A percentile compares a stretch with the other conserved stretches of the same genome.
Evolutionary conservation across 805 yeast genomes (phyloP).

Genomic region (Cyberlindnera petersonii): DNA sequence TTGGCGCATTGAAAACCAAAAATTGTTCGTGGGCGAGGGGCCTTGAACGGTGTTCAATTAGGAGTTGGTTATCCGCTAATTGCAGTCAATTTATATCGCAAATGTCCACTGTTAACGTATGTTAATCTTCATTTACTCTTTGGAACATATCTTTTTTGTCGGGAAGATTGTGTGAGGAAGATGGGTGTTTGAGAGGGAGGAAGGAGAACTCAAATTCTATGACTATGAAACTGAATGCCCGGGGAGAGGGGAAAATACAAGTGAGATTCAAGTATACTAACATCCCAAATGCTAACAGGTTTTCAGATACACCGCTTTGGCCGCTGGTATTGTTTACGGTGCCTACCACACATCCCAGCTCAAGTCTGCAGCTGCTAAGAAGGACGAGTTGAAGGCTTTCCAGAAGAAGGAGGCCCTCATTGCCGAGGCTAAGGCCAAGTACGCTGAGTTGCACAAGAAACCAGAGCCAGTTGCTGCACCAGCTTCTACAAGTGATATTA

Average conservation of each 20-base stretch:
- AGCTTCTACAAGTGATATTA: constrained; percentile 31
- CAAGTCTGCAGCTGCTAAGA: constrained; percentile 54
- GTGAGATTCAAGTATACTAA: constrained; percentile 12
- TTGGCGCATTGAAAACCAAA: constrained; percentile 2
- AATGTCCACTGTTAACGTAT: constrained; percentile 50
- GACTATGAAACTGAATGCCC: no score
- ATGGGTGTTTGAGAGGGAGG: no score
- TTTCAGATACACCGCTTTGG: constrained; percentile 89
- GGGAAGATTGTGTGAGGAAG: not conserved
- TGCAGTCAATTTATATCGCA: not conserved
- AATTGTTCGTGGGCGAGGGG: constrained; percentile 5
- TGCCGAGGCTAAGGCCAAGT: constrained; percentile 85
- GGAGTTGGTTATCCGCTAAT: not conserved
- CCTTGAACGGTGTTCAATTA: no score
- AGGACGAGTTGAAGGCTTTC: constrained; percentile 55
- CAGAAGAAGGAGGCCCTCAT: constrained; percentile 70
- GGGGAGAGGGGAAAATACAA: no score
- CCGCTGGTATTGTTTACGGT: constrained; percentile 86
- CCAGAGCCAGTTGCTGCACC: constrained; percentile 34
- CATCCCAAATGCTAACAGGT: constrained; percentile 44
- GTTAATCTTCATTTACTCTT: constrained; percentile 17
- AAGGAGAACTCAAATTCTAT: no score
- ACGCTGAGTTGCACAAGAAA: constrained; percentile 57
- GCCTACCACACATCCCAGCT: constrained; percentile 75
- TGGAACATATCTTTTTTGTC: not conserved